Conservation (phyloP, 768 basidiomycete species). For the Scleroderma bovista region DNA sequence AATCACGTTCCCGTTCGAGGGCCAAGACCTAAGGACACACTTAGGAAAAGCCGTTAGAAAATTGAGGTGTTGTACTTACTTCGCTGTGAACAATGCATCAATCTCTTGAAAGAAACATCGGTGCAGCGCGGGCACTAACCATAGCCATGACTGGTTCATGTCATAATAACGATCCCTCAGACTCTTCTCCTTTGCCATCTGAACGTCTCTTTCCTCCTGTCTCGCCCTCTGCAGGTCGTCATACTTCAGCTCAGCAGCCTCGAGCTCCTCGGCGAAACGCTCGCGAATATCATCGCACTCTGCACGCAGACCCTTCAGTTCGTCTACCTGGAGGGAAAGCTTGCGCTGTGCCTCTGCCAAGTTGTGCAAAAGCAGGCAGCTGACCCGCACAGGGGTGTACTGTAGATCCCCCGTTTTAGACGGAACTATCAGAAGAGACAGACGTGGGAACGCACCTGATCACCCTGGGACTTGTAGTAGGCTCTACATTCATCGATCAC, state of each 20-base stretch:
- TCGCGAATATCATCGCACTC: slow-evolving; percentile 30
- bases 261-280: slow-evolving; percentile 26
- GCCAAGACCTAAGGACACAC: slow-evolving; percentile 16
- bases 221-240: slow-evolving; percentile 36
- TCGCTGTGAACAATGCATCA: slow-evolving; percentile 26
- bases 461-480: slow-evolving; percentile 43
- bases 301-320: slow-evolving; percentile 24
- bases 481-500: slow-evolving; percentile 46
- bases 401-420: slow-evolving; percentile 14
- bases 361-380: slow-evolving; percentile 45
- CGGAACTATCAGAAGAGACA: slow-evolving; percentile 5
- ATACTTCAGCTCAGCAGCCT: slow-evolving; percentile 36
- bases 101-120: slow-evolving; percentile 4
- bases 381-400: slow-evolving; percentile 48
- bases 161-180: slow-evolving; percentile 48
- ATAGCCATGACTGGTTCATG: slow-evolving; percentile 38
- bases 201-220: slow-evolving; percentile 46
- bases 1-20: slow-evolving; percentile 19
- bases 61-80: slow-evolving; percentile 23
- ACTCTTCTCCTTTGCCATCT: slow-evolving; percentile 45
- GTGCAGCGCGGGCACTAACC: slow-evolving; percentile 20
- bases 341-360: slow-evolving; percentile 44
- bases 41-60: slow-evolving; percentile 4
- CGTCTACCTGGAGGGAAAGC: slow-evolving; percentile 31
- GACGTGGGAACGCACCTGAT: slow-evolving; percentile 33